Evolutionary conservation across 2,329 filamentous ascomycete species (phyloP).

Genomic region (Macrophomina tecta): DNA sequence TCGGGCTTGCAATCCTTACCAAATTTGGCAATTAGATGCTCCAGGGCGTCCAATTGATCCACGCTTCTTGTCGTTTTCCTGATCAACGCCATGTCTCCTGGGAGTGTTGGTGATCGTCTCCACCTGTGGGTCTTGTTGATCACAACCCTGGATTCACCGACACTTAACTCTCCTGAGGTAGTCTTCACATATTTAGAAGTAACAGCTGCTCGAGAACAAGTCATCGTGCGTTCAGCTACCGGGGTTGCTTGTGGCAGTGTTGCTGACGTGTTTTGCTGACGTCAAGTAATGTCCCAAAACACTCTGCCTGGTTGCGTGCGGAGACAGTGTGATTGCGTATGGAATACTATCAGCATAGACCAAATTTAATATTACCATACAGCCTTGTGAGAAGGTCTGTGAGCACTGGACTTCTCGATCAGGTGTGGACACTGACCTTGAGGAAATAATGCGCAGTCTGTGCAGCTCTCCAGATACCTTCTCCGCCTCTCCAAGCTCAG

Average conservation of each 20-base stretch:
- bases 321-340: background rate
- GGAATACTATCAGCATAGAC: conserved; percentile 17
- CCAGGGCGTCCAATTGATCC: conserved; percentile 17
- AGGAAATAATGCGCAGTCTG: background rate
- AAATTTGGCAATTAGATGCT: conserved; percentile 9
- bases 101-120: conserved; percentile 15
- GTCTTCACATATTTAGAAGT: background rate
- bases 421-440: background rate
- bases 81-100: conserved; percentile 15
- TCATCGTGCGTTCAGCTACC: no score
- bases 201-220: background rate
- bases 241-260: background rate
- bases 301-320: background rate
- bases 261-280: conserved; percentile 1
- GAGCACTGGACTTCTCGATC: background rate
- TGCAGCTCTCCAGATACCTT: conserved; percentile 20
- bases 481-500: background rate
- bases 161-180: conserved; percentile 17
- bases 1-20: conserved; percentile 22
- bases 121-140: conserved; percentile 23
- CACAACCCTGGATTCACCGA: conserved; percentile 20
- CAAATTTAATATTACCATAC: background rate
- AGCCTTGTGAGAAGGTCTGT: background rate
- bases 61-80: background rate
- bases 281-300: background rate